Conservation (phyloP, 2,329 filamentous ascomycete genomes). For the Fusarium succisae region DNA sequence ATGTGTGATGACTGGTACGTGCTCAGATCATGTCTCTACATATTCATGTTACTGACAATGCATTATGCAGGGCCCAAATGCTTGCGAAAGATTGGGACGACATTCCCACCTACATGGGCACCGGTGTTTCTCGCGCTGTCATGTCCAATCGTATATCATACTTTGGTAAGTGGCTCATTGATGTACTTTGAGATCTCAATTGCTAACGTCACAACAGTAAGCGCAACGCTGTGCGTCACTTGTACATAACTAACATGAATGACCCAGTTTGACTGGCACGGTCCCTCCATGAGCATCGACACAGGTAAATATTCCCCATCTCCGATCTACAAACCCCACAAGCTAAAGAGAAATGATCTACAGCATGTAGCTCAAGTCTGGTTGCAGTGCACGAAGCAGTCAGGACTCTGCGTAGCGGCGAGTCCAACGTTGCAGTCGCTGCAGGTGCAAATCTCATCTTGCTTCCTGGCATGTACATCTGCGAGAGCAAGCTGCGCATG, state of each 20-base stretch:
- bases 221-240: background rate
- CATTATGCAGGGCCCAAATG: constrained; percentile 6
- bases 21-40: background rate
- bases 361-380: constrained; percentile 10
- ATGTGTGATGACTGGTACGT: constrained; percentile 6
- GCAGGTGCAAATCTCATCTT: constrained; percentile 19
- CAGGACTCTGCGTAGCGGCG: constrained; percentile 7
- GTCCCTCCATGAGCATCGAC: constrained; percentile 16
- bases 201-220: background rate
- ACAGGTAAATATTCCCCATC: constrained; percentile 3
- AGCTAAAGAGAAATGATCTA: background rate
- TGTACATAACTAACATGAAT: background rate
- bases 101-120: constrained; percentile 6
- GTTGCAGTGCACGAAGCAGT: constrained; percentile 22
- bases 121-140: constrained; percentile 20
- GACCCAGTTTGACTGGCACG: constrained; percentile 13
- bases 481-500: constrained; percentile 9
- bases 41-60: background rate
- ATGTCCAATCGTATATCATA: constrained; percentile 18
- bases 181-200: background rate
- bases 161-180: background rate
- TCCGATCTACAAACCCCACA: background rate
- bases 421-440: constrained; percentile 14
- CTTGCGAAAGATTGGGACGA: constrained; percentile 2
- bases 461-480: constrained; percentile 10